Percentiles rank a stretch among this genome's conserved stretches.
Conservation (phyloP, 2,329 filamentous ascomycete genomes). For the Sclerotiophoma versabilis region DNA sequence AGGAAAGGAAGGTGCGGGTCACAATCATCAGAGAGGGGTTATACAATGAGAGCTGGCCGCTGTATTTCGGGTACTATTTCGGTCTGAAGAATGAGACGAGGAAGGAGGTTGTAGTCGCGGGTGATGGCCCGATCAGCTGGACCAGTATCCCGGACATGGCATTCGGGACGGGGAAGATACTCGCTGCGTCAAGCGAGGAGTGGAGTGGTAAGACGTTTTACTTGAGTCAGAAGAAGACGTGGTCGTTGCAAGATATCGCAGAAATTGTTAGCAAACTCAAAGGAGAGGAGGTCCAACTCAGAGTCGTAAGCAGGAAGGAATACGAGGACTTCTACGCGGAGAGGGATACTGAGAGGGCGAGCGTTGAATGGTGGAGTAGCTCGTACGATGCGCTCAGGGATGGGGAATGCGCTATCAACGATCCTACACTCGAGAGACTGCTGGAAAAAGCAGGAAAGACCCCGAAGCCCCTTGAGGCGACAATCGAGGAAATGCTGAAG, state of each 20-base stretch:
- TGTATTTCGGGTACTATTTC: conserved; percentile 56
- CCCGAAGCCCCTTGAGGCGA: conserved; percentile 50
- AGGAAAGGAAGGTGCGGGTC: conserved; percentile 26
- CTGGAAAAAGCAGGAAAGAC: conserved; percentile 44
- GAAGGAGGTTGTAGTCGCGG: conserved; percentile 49
- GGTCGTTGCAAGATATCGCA: conserved; percentile 41
- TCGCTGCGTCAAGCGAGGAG: conserved; percentile 41
- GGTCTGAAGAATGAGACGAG: conserved; percentile 44
- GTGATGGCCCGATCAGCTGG: conserved; percentile 54
- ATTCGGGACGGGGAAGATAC: conserved; percentile 51
- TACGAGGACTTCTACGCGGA: conserved; percentile 52
- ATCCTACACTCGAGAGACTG: conserved; percentile 51
- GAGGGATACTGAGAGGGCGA: conserved; percentile 44
- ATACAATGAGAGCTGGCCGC: conserved; percentile 57
- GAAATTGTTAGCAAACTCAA: conserved; percentile 34
- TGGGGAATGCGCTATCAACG: conserved; percentile 53
- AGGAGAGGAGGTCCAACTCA: conserved; percentile 44
- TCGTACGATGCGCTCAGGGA: conserved; percentile 54
- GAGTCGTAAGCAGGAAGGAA: conserved; percentile 48
- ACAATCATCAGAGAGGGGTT: conserved; percentile 55
- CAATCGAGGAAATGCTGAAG: conserved; percentile 52
- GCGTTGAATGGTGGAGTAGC: conserved; percentile 56
- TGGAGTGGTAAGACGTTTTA: conserved; percentile 50
- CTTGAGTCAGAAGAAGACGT: conserved; percentile 42
- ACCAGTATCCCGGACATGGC: conserved; percentile 55